These are phyloP conservation scores for Vigna nakashimae DNA, from an alignment of 306 rosid species.

Conservation along the genomic window DNA sequence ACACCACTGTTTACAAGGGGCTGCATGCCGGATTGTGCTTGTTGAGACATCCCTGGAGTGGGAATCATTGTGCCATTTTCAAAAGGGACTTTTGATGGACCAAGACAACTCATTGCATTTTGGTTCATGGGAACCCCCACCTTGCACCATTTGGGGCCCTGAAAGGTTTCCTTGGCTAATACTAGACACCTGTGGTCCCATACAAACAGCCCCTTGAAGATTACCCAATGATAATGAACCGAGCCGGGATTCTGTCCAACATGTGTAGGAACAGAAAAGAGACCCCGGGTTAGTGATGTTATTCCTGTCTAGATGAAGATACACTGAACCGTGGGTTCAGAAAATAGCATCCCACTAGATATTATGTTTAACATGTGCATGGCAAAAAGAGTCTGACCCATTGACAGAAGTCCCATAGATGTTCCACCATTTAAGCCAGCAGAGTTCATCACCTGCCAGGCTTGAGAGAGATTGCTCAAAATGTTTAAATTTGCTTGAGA, in stretches of 20 bases:
- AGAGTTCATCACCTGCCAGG: conserved; percentile 76
- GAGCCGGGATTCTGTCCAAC: conserved; percentile 74
- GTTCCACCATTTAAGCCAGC: conserved; percentile 80
- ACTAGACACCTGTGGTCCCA: conserved; percentile 76
- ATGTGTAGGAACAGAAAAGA: conserved; percentile 63
- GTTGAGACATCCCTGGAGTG: conserved; percentile 96
- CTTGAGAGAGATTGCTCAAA: conserved; percentile 86
- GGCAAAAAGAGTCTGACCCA: conserved; percentile 83
- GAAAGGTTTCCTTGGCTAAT: conserved; percentile 84
- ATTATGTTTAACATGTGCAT: conserved; percentile 96
- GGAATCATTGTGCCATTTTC: conserved; percentile 94
- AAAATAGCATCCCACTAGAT: conserved; percentile 93
- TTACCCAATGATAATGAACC: conserved; percentile 73
- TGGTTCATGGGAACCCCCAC: conserved; percentile 82
- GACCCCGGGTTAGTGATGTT: conserved; percentile 67
- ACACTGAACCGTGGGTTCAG: conserved; percentile 55
- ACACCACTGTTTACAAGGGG: conserved; percentile 69
- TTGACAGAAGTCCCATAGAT: conserved; percentile 73
- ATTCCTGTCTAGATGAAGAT: conserved; percentile 78
- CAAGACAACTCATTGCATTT: conserved; percentile 77
- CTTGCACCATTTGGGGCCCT: conserved; percentile 75
- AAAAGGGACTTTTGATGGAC: conserved; percentile 78
- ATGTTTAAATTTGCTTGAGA: conserved; percentile 72
- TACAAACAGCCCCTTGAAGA: conserved; percentile 78
- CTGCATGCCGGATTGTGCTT: conserved; percentile 75